Evolutionary conservation across 2,329 filamentous ascomycete genomes (phyloP), one percentile per base, ranked within the genome.

Genomic region (Fusarium camptoceras): DNA sequence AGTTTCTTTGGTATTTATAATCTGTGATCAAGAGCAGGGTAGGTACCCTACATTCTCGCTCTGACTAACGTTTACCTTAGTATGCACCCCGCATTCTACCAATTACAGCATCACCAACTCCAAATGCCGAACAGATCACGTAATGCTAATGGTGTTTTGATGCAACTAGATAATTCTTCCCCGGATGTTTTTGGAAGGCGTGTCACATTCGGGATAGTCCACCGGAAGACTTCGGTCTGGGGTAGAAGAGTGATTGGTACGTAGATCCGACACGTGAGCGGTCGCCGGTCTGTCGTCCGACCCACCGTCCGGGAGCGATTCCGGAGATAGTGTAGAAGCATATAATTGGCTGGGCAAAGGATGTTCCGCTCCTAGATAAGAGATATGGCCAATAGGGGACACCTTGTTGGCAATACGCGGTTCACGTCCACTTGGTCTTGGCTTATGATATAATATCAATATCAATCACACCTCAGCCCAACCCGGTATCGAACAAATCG

Each of bases 181-280:
- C 16, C 34, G 46, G 41, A 51, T 67, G 66, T 57, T 69, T 46
- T 67, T 67, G 57, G 64, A 67, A 57, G 64, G 64, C 64, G 64
- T 68, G 37, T 49, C 18, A 20, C 6, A 27, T 63, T 67, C 64
- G 64, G 63, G 28, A 37, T 30, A 44, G 30, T 18, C 30, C 4
- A 57, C 56, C 66, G 66, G 56, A 34, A 70, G 42, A 48, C 49
- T 53, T 67, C 66, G 66, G 59, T 64, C 39, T 69, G 65, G 55
- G 49, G 57, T 46, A 55, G 1, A 8, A 27, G 7, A 12, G 16
- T 54, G 27, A 59, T 66, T 66, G 63, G 63, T 27, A 25, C 5
- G n/a, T 20, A 24, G 1, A 41, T n/a, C 60, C 55, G 66, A 48
- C 66, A 69, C 66, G 66, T 69, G 66, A 69, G 56, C 66, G 66